Percentiles rank a stretch among this genome's conserved stretches.
Conservation (phyloP, 2,329 filamentous ascomycete species). For the Talaromyces sp. region DNA sequence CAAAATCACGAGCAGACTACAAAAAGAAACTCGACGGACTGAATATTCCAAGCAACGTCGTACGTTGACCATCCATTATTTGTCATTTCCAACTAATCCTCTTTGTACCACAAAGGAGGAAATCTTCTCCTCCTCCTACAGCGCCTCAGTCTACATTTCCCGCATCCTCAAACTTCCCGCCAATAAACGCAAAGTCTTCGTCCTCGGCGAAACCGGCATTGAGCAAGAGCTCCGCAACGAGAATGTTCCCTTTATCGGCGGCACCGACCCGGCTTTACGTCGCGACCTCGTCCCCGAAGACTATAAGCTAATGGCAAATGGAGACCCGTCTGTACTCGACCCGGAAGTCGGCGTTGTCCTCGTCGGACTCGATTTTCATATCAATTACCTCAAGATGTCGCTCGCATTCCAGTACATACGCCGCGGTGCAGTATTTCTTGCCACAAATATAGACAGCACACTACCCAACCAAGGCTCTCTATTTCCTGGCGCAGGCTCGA, state of each 20-base stretch:
- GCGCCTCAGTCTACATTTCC: constrained; percentile 90
- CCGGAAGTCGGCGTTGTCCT: constrained; percentile 87
- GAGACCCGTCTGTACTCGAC: constrained; percentile 71
- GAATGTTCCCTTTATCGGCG: constrained; percentile 75
- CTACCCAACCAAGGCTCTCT: constrained; percentile 76
- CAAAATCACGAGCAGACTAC: constrained; percentile 90
- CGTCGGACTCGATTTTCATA: constrained; percentile 85
- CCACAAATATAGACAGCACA: constrained; percentile 90
- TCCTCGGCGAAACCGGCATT: constrained; percentile 86
- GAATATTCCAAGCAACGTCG: constrained; percentile 71
- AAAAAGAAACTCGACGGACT: constrained; percentile 81
- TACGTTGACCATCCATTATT: constrained; percentile 28
- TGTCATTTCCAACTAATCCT: not conserved
- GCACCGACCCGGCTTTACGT: constrained; percentile 74
- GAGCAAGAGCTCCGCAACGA: constrained; percentile 83
- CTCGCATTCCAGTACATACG: constrained; percentile 82
- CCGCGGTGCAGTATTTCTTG: constrained; percentile 77
- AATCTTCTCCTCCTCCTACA: constrained; percentile 95
- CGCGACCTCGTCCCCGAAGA: constrained; percentile 78
- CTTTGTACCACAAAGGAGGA: constrained; percentile 60
- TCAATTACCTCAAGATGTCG: constrained; percentile 90
- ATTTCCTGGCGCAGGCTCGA: constrained; percentile 87
- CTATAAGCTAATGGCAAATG: constrained; percentile 69
- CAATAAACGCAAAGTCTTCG: constrained; percentile 88
- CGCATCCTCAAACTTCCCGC: constrained; percentile 78